phyloP scores from a whole-genome alignment of 2,329 filamentous ascomycete species.

The Cordyceps javanica region DNA sequence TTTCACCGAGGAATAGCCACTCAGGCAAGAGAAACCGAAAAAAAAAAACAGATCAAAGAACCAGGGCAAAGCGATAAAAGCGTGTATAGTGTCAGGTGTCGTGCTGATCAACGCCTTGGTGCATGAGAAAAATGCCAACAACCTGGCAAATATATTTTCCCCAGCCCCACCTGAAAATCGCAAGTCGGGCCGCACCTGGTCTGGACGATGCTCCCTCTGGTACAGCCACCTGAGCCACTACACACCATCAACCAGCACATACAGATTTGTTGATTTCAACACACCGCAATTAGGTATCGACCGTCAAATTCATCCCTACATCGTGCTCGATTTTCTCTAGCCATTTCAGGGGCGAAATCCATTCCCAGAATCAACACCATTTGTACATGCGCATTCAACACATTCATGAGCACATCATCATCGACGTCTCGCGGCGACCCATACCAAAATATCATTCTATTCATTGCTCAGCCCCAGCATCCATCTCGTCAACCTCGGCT shows the following conservation, averaged over 20 bases:
- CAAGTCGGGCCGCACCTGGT: not conserved
- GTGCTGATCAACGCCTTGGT: not conserved
- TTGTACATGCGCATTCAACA: slow-evolving; percentile 7
- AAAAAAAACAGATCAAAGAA: not conserved
- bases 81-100: not conserved
- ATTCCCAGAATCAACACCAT: slow-evolving; percentile 11
- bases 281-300: not conserved
- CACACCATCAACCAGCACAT: not conserved
- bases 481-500: slow-evolving; percentile 44
- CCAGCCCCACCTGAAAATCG: slow-evolving; percentile 3
- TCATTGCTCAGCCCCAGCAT: slow-evolving; percentile 22
- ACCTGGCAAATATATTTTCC: not conserved
- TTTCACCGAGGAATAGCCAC: not conserved
- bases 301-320: slow-evolving; percentile 1
- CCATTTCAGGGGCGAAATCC: slow-evolving; percentile 7
- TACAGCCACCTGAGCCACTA: not conserved
- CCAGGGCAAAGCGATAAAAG: not conserved
- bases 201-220: not conserved
- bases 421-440: not conserved
- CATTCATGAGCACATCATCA: slow-evolving; percentile 10
- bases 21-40: not conserved
- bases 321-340: slow-evolving; percentile 7
- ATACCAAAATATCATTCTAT: not conserved
- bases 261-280: not conserved
- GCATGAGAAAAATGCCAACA: not conserved